phyloP scores from a whole-genome alignment of 805 yeast species.

The Wickerhamiella shivajii region DNA sequence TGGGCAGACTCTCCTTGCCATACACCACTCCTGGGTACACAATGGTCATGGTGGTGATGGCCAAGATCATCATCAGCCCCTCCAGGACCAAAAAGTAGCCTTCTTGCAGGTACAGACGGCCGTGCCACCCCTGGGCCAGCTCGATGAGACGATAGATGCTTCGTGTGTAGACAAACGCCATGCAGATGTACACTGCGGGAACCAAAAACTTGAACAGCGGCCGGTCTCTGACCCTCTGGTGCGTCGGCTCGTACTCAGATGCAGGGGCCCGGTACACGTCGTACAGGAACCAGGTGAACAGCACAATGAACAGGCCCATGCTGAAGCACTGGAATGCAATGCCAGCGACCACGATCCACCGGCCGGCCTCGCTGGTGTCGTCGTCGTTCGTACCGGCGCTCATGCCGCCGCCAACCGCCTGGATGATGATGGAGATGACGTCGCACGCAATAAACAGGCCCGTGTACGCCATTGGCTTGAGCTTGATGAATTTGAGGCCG shows the following conservation, averaged over 20 bases:
- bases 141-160: constrained; percentile 64
- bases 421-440: constrained; percentile 45
- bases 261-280: constrained; percentile 5
- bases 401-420: constrained; percentile 64
- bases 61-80: constrained; percentile 44
- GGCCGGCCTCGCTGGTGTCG: constrained; percentile 31
- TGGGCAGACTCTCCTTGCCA: constrained; percentile 1
- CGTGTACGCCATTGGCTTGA: constrained; percentile 46
- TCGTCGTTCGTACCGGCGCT: constrained; percentile 34
- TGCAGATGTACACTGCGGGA: constrained; percentile 26
- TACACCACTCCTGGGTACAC: constrained; percentile 53
- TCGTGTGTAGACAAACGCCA: constrained; percentile 44
- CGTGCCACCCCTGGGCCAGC: constrained; percentile 57
- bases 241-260: constrained; percentile 12
- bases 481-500: constrained; percentile 37
- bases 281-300: constrained; percentile 32
- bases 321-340: constrained; percentile 60
- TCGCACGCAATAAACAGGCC: constrained; percentile 54
- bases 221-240: constrained; percentile 12
- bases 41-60: constrained; percentile 33
- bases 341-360: constrained; percentile 63
- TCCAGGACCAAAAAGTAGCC: constrained; percentile 45
- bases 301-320: constrained; percentile 42
- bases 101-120: constrained; percentile 48
- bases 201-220: constrained; percentile 15